These are phyloP conservation scores for Pestalotiopsis sp. DNA, from an alignment of 2,329 filamentous ascomycete species.

Conservation along the genomic window DNA sequence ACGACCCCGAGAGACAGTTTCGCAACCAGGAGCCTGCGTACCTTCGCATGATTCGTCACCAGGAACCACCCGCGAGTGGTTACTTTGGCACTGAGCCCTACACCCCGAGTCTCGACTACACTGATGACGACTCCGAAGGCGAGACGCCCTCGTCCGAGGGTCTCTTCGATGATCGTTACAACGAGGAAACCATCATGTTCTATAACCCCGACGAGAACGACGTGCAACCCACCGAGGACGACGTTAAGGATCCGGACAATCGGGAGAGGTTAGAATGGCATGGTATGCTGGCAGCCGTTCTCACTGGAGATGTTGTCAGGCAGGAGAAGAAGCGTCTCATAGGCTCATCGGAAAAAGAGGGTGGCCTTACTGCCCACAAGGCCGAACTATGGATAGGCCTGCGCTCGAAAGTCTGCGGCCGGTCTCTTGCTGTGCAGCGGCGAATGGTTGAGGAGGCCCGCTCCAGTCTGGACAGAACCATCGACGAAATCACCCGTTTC, in stretches of 20 bases:
- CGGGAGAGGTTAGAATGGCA: slow-evolving; percentile 96
- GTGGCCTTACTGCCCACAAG: slow-evolving; percentile 67
- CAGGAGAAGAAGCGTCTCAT: slow-evolving; percentile 97
- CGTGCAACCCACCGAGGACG: slow-evolving; percentile 84
- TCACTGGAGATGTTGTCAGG: slow-evolving; percentile 94
- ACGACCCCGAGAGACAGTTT: slow-evolving; percentile 44
- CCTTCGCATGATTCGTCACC: slow-evolving; percentile 82
- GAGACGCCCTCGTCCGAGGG: slow-evolving; percentile 86
- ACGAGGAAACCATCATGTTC: slow-evolving; percentile 90
- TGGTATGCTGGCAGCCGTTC: slow-evolving; percentile 91
- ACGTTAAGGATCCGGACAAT: slow-evolving; percentile 84
- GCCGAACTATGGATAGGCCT: slow-evolving; percentile 87
- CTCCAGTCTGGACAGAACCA: slow-evolving; percentile 67
- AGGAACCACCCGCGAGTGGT: slow-evolving; percentile 62
- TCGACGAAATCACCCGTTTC: slow-evolving; percentile 91
- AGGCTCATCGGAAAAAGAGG: slow-evolving; percentile 65
- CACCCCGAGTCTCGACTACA: slow-evolving; percentile 66
- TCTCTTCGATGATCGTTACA: slow-evolving; percentile 83
- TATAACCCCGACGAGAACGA: slow-evolving; percentile 78
- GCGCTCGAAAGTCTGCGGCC: slow-evolving; percentile 79
- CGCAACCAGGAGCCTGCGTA: slow-evolving; percentile 92
- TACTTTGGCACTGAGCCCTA: slow-evolving; percentile 70
- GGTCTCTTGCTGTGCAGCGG: slow-evolving; percentile 80
- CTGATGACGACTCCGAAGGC: slow-evolving; percentile 84
- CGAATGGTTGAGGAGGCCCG: slow-evolving; percentile 87